Base-by-base conservation (phyloP, 129 eudicot genomes). In the Pulicaria dysenterica region DNA sequence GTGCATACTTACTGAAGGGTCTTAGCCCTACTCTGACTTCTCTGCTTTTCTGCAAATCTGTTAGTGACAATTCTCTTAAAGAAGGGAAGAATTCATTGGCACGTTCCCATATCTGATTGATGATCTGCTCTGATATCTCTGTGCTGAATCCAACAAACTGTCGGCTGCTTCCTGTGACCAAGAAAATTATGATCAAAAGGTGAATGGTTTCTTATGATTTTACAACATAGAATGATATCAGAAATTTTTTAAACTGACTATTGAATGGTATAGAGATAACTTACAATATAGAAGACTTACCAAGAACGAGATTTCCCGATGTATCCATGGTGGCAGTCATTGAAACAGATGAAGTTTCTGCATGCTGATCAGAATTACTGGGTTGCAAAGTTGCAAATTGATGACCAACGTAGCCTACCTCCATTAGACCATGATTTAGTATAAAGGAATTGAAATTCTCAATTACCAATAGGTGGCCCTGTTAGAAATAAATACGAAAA, bases 291-390 rank as follows among this genome's bases (percentile, higher is more conserved):
- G 6, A 50, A 58, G 14, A 72, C 42, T 67, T 84, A 95, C 99
- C 99, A 64, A 95, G 85, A 75, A 95, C 72, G 41, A 95, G 99
- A 72, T 85, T 90, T 82, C 97, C 99, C 7, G 63, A 64, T 58
- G 88, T 77, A 78, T 95, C 99, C 83, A 81, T 83, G 2, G 97
- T 88, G 41, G 97, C 99, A 43, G 97, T 86, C 99, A 95, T 90
- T 67, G 99, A 95, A 53, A 95, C 47, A 71, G 99, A 95, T 31
- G 81, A 53, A 54, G 73, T 45, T 58, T 83, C 79, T n/a, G 92
- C 83, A 72, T 24, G 31, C 1, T 24, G 31, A 24, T 77, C 89
- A 57, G 73, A n/a, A 40, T 53, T 61, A 45, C 66, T 24, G 31
- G 87, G 58, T 46, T 64, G 54, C 24, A 80, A 75, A 70, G 68